These are phyloP conservation scores for Pogostemon cablin DNA, from an alignment of 257 asterid species.

Conservation along the genomic window DNA sequence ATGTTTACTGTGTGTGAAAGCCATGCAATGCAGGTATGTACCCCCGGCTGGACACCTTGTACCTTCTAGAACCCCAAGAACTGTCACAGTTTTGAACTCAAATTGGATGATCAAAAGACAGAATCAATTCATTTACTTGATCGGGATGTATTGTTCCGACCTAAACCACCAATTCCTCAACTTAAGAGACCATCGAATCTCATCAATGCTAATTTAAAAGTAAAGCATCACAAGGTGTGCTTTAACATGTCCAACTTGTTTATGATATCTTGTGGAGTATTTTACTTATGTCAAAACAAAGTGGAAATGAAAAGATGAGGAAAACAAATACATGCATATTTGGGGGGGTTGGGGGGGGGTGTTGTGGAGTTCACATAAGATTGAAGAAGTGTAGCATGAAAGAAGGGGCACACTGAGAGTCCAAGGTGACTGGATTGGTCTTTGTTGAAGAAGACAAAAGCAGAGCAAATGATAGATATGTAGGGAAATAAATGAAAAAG, in stretches of 20 bases:
- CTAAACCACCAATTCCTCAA: slow-evolving; percentile 29
- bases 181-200: slow-evolving; percentile 36
- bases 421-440: slow-evolving; percentile 40
- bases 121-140: slow-evolving; percentile 35
- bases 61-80: slow-evolving; percentile 26
- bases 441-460: slow-evolving; percentile 47
- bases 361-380: not conserved
- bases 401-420: slow-evolving; percentile 26
- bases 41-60: not conserved
- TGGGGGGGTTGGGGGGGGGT: too few relatives aligned
- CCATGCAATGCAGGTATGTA: not conserved
- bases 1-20: not conserved
- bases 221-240: slow-evolving; percentile 41
- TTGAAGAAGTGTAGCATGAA: not conserved
- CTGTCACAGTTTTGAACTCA: slow-evolving; percentile 25
- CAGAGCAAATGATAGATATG: slow-evolving; percentile 41
- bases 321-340: slow-evolving; percentile 8
- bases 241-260: slow-evolving; percentile 58
- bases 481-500: slow-evolving; percentile 52
- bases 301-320: slow-evolving; percentile 42
- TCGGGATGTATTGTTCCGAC: slow-evolving; percentile 42
- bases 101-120: slow-evolving; percentile 32
- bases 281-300: slow-evolving; percentile 19
- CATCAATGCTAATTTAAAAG: slow-evolving; percentile 31
- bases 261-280: slow-evolving; percentile 32